Evolutionary conservation across 306 rosid species (phyloP), one percentile per base, ranked within the genome.

Genomic region (Coriaria nepalensis): DNA sequence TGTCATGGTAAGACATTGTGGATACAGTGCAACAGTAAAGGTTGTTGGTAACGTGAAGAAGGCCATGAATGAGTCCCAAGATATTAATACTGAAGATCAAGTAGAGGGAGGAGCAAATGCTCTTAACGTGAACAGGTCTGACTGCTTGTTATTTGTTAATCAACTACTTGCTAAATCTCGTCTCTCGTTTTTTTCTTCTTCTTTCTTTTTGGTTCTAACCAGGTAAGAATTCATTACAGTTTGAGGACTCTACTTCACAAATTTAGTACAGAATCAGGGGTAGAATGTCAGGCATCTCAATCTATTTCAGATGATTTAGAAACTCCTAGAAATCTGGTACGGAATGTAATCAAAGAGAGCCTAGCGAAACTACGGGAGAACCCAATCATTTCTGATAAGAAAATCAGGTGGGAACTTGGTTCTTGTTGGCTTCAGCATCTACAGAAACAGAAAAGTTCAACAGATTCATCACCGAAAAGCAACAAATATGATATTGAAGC

Each of bases 381-480:
- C 66, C 59, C 71, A 35, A 56, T 12, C 47, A 47, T 55, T 53
- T 69, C 78, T 46, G 50, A 71, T 54, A 75, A 77, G 61, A 60
- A 74, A 59, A 69, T 90, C 51, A 71, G 98, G 66, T 90, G 98
- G 98, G 98, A 90, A 66, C 94, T 90, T 13, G 85, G 95, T 69
- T 90, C 98, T 52, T 84, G 81, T 60, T 90, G 94, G 98, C 59
- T 84, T 55, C 98, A 90, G 40, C 87, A 90, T 79, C 69, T 90
- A 55, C 94, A 84, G 57, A 84, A 84, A 55, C 75, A 72, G 63
- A 94, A 80, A 74, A 67, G 43, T 46, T 49, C 70, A 37, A 45
- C 69, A 2, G 77, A 71, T 47, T 56, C 37, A 13, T 43, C 66
- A 60, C 65, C 82, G 13, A 65, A 61, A 51, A 48, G 38, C 44